A percentile compares a stretch with the other conserved stretches of the same genome.
Conservation (phyloP, 1,284 basidiomycete genomes). For the Schizophyllum commune region DNA sequence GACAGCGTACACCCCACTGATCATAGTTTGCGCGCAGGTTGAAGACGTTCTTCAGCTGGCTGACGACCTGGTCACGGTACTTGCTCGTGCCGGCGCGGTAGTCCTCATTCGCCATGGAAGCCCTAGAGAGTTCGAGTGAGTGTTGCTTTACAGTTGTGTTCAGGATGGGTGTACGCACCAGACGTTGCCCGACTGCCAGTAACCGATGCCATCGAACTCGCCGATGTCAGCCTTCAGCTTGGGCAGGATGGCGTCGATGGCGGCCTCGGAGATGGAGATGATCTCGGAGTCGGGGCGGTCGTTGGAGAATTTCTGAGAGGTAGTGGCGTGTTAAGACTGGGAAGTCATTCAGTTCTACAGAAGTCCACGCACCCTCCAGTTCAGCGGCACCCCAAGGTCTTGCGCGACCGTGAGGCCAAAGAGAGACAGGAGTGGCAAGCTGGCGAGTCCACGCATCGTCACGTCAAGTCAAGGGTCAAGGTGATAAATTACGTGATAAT, state of each 20-base stretch:
- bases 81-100: constrained; percentile 27
- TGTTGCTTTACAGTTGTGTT: not conserved
- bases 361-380: too few species aligned
- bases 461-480: too few species aligned
- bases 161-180: constrained; percentile 23
- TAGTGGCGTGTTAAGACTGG: too few species aligned
- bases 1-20: constrained; percentile 21
- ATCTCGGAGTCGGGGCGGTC: constrained; percentile 26
- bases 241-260: constrained; percentile 32
- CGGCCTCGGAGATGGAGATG: constrained; percentile 17
- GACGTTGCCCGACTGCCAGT: constrained; percentile 43
- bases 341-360: too few species aligned
- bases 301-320: constrained; percentile 28
- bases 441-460: too few species aligned
- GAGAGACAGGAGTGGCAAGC: too few species aligned
- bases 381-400: too few species aligned
- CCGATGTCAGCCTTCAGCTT: constrained; percentile 27
- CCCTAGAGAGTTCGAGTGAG: not conserved
- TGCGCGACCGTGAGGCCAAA: too few species aligned
- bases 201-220: constrained; percentile 37
- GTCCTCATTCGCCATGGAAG: constrained; percentile 34
- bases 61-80: constrained; percentile 24
- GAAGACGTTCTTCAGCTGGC: constrained; percentile 34
- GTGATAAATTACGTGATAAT: too few species aligned
- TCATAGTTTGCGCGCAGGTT: constrained; percentile 31